phyloP scores from a whole-genome alignment of 2,329 filamentous ascomycete genomes.

The Huntiella decipiens region DNA sequence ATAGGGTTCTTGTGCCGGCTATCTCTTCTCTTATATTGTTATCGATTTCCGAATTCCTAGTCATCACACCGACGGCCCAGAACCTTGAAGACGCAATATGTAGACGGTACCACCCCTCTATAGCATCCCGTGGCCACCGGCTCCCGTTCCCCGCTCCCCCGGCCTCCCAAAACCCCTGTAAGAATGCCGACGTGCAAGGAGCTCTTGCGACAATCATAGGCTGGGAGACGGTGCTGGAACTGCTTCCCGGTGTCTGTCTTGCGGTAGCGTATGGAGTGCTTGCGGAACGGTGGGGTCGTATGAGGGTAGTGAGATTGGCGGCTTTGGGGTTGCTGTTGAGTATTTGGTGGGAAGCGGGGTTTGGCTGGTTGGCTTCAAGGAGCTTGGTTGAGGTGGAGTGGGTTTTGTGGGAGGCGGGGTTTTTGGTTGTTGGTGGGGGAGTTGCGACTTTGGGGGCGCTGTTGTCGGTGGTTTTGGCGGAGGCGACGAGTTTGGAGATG shows the following conservation, averaged over 20 bases:
- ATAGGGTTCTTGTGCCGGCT: no score
- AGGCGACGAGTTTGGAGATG: background rate
- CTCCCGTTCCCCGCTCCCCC: no score
- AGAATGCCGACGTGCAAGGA: no score
- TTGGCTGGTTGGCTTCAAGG: background rate
- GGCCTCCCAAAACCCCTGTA: no score
- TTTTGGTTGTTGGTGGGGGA: slow-evolving; percentile 2
- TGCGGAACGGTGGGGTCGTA: background rate
- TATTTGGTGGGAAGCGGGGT: background rate
- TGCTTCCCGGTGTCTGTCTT: slow-evolving; percentile 1
- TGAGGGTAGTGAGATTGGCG: background rate
- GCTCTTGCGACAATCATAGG: background rate
- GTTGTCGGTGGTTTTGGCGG: background rate
- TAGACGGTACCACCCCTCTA: no score
- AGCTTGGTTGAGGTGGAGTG: background rate
- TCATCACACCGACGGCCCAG: no score
- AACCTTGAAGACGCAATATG: no score
- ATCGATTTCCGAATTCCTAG: no score
- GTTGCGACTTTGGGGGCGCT: background rate
- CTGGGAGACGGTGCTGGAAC: background rate
- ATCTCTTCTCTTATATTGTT: no score
- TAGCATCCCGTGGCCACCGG: no score
- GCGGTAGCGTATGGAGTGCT: slow-evolving; percentile 3
- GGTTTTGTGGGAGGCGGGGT: background rate
- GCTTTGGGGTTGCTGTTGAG: background rate